Base-by-base conservation (phyloP, 2,329 filamentous ascomycete species). In the Neonectria sp. region DNA sequence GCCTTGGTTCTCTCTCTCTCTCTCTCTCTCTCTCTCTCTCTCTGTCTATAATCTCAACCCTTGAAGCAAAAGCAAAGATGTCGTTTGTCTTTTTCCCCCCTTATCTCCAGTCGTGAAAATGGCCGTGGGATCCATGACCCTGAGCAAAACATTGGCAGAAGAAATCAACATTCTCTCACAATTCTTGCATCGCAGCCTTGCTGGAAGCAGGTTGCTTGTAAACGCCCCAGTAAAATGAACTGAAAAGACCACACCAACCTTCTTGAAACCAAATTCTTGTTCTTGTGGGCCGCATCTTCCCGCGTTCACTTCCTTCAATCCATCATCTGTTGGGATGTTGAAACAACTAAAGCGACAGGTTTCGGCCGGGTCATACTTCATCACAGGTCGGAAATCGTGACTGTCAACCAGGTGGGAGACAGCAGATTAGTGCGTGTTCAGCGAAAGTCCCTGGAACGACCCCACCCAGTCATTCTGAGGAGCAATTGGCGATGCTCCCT, bases 381-480 rank as follows among this genome's bases (percentile, higher is more conserved):
- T 52, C 52, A 48, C 24, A 51, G 17, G 43, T 56, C 43, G 46
- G 31, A 59, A 40, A 59, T 58, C 52, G 46, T 45, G 43, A 57
- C 62, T 21, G 43, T 62, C 56, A 68, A 63, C 46, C 49, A 58
- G 57, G 63, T 46, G 60, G 43, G 33, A 37, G 55, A 33, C 33
- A 43, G 63, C 55, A 25, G 25, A 68, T 82, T 76, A 89, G 68
- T 87, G 86, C 71, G 89, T 88, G 76, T 92, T 92, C 69, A 95
- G 86, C 2, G 92, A 95, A 21, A 95, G 82, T 11, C 92, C 89
- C 78, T 94, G 92, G 78, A 94, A 93, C 6, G 86, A 81, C 60
- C 83, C 82, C 29, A 86, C 81, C 91, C 91, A 93, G 56, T 92
- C 90, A 55, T 85, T 83, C 74, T 86, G 85, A 33, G 79, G 78